Evolutionary conservation across 768 basidiomycete genomes (phyloP), one percentile per base, ranked within the genome.

Genomic region (Dictyophora rubrovolvata): DNA sequence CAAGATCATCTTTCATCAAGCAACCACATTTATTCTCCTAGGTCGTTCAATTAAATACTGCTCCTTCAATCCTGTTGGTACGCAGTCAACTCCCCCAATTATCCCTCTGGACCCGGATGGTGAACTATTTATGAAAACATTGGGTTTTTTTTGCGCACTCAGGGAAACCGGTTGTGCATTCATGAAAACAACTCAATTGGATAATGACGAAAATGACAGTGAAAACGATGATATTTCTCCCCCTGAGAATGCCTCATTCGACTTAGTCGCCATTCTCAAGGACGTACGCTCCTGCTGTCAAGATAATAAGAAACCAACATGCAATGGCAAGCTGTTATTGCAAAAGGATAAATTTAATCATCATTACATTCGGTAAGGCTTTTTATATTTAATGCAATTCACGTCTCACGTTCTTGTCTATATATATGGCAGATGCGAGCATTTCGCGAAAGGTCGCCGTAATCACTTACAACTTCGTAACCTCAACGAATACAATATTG

Each of bases 71-170:
- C 23, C 53, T n/a, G 22, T n/a, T n/a, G n/a, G 21, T 10, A 28
- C 6, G 14, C 17, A n/a, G n/a, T 28, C 9, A n/a, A 23, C 53
- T 6, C 34, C 20, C n/a, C 11, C 18, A 54, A 14, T 22, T 42
- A 16, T 14, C 9, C 21, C 36, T 28, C 28, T 28, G 28, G 28
- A 48, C 12, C 9, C 48, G 5, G 5, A 10, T 23, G 22, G 48
- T 10, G 63, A 65, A 51, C 55, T 68, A 7, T 67, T 67, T 53
- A 21, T 37, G 2, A 66, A 67, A 46, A 68, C 67, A 11, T 54
- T 68, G 1, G 64, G 57, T 1, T 63, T 68, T 50, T 68, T 56
- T 49, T 64, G 61, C 52, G 60, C 64, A 21, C 42, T 69, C 16
- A n/a, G 8, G 1, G 61, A 66, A 16, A 55, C 60, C 18, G 66